phyloP scores from a whole-genome alignment of 2,329 filamentous ascomycete species.

The Cercospora berteroae region DNA sequence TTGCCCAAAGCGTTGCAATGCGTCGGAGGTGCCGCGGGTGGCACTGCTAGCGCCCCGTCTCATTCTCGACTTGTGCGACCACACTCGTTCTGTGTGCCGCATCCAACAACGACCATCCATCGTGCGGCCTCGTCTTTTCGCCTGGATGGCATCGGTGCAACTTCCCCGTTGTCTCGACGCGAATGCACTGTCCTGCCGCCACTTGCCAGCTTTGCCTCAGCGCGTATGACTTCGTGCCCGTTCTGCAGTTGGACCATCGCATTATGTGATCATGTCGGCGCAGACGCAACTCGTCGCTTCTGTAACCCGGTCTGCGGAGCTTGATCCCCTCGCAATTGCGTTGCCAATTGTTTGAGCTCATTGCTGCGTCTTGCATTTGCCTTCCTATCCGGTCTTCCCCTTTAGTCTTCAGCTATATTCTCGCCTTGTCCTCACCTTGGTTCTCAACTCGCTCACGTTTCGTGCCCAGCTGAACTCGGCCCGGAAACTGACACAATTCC shows the following conservation, averaged over 20 bases:
- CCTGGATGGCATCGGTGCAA: background rate
- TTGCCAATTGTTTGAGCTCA: background rate
- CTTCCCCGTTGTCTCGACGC: background rate
- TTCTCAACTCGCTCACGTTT: background rate
- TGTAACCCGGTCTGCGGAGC: background rate
- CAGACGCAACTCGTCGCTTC: constrained; percentile 1
- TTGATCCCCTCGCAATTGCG: background rate
- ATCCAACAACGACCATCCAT: background rate
- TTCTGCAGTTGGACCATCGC: background rate
- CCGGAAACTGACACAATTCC: background rate
- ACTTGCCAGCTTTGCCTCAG: background rate
- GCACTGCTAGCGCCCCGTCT: background rate
- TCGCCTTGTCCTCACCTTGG: background rate
- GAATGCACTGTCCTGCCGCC: background rate
- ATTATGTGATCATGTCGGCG: background rate
- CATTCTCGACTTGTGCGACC: background rate
- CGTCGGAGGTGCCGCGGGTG: background rate
- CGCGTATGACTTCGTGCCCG: background rate
- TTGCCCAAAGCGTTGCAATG: background rate
- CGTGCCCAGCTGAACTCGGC: background rate
- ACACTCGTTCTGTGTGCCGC: background rate
- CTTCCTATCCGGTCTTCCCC: background rate
- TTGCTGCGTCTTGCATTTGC: background rate
- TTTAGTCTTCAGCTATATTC: background rate
- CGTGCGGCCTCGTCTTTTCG: background rate